A percentile compares a stretch with the other conserved stretches of the same genome.
phyloP scores from a whole-genome alignment of 257 asterid genomes.

The Anisodus tanguticus region DNA sequence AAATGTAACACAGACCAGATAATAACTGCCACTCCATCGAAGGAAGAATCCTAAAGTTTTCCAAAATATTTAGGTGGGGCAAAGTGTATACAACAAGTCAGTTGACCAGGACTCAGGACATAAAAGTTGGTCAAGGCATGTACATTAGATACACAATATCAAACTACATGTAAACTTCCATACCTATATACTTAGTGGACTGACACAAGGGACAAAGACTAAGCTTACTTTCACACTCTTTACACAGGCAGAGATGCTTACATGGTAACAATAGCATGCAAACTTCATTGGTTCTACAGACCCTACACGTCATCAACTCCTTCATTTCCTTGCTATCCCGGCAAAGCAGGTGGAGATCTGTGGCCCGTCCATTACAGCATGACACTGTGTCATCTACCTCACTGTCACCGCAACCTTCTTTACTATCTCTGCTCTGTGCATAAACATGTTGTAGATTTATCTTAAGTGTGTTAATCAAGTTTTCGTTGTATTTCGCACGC shows the following conservation, averaged over 20 bases:
- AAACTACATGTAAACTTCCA: constrained; percentile 80
- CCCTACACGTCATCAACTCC: constrained; percentile 80
- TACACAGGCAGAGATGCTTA: constrained; percentile 94
- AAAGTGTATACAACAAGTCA: constrained; percentile 27
- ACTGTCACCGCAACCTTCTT: constrained; percentile 98
- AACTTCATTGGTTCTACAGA: constrained; percentile 73
- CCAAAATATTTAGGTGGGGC: background rate
- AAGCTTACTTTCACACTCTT: constrained; percentile 80
- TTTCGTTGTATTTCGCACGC: constrained; percentile 78
- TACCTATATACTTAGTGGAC: constrained; percentile 71
- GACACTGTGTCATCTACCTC: constrained; percentile 92
- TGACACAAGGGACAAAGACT: constrained; percentile 86
- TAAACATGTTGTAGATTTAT: constrained; percentile 72
- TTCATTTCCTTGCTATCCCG: constrained; percentile 56
- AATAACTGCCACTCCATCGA: constrained; percentile 11
- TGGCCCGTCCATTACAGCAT: constrained; percentile 67
- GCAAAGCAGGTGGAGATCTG: constrained; percentile 51
- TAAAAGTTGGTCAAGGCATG: constrained; percentile 32
- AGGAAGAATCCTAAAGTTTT: background rate
- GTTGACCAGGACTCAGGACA: constrained; percentile 23
- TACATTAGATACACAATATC: constrained; percentile 41
- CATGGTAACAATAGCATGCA: constrained; percentile 93
- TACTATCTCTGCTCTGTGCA: constrained; percentile 79
- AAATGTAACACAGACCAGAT: constrained; percentile 8
- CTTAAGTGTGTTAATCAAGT: constrained; percentile 74